These are phyloP conservation scores for Geranium incanum DNA, from an alignment of 441 rosid species.

Conservation along the genomic window DNA sequence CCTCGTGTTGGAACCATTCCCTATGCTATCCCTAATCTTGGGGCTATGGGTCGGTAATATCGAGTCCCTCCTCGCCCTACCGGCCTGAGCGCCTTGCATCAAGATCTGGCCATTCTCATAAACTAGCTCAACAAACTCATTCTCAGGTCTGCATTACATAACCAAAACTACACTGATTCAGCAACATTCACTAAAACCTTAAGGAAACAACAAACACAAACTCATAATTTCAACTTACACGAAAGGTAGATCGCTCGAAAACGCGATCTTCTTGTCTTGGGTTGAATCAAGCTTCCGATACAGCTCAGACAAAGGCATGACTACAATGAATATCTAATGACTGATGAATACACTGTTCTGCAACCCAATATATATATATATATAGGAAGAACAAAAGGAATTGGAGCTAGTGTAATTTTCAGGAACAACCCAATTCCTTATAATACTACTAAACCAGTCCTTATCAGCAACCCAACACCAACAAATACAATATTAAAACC, in stretches of 20 bases:
- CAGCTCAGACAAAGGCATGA: slow-evolving; percentile 81
- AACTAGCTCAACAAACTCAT: slow-evolving; percentile 59
- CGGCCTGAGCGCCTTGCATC: slow-evolving; percentile 50
- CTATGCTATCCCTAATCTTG: slow-evolving; percentile 32
- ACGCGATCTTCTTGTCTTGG: slow-evolving; percentile 36
- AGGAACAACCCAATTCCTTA: background rate
- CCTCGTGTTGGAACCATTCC: slow-evolving; percentile 25
- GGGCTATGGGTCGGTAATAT: slow-evolving; percentile 26
- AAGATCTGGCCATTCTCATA: slow-evolving; percentile 73
- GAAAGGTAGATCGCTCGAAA: slow-evolving; percentile 37
- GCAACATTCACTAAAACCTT: slow-evolving; percentile 4
- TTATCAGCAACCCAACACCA: background rate
- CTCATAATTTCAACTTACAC: slow-evolving; percentile 33
- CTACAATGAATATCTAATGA: slow-evolving; percentile 6
- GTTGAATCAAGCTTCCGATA: slow-evolving; percentile 44
- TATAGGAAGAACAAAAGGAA: background rate
- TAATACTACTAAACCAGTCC: background rate
- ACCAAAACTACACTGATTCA: background rate
- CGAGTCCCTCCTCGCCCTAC: slow-evolving; percentile 35
- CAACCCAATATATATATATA: slow-evolving; percentile 15
- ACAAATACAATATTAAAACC: background rate
- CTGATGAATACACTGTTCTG: background rate
- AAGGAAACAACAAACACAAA: slow-evolving; percentile 3
- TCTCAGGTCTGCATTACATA: slow-evolving; percentile 45
- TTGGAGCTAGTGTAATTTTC: background rate